phyloP scores from a whole-genome alignment of 352 stramenopile genomes.

The Phytophthora cactorum region DNA sequence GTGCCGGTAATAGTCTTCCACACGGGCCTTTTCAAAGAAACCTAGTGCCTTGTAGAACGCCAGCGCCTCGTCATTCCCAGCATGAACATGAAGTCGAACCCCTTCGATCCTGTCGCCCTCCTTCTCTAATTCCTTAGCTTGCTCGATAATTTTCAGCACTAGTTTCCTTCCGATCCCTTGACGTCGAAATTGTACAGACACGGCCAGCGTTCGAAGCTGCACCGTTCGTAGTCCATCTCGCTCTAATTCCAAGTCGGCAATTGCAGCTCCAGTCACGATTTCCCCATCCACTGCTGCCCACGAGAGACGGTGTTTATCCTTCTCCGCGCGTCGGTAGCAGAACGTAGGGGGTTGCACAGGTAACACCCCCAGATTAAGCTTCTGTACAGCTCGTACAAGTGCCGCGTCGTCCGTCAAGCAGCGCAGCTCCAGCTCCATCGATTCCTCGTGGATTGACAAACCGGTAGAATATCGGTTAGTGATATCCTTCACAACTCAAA shows the following conservation, averaged over 20 bases:
- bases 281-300: slow-evolving; percentile 41
- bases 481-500: too few species aligned
- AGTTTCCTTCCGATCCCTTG: slow-evolving; percentile 48
- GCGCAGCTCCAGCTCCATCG: slow-evolving; percentile 55
- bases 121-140: slow-evolving; percentile 24
- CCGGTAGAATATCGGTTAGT: too few species aligned
- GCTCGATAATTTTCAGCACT: slow-evolving; percentile 46
- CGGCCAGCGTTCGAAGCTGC: slow-evolving; percentile 55
- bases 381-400: slow-evolving; percentile 60
- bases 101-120: slow-evolving; percentile 19
- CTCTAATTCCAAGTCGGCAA: slow-evolving; percentile 50
- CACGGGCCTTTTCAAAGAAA: slow-evolving; percentile 48
- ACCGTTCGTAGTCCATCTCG: slow-evolving; percentile 31
- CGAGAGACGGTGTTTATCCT: slow-evolving; percentile 49
- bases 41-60: slow-evolving; percentile 64
- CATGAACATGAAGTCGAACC: slow-evolving; percentile 68
- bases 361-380: slow-evolving; percentile 72
- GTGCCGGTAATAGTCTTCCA: slow-evolving; percentile 75
- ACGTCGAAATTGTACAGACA: slow-evolving; percentile 39
- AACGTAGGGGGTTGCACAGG: slow-evolving; percentile 67
- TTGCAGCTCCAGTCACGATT: slow-evolving; percentile 35
- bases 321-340: slow-evolving; percentile 68
- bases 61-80: slow-evolving; percentile 60
- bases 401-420: slow-evolving; percentile 48
- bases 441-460: too few species aligned